Percentiles rank a stretch among this genome's conserved stretches.
These are phyloP conservation scores for Cladorrhinum sp. DNA, from an alignment of 2,329 filamentous ascomycete genomes.

Conservation along the genomic window DNA sequence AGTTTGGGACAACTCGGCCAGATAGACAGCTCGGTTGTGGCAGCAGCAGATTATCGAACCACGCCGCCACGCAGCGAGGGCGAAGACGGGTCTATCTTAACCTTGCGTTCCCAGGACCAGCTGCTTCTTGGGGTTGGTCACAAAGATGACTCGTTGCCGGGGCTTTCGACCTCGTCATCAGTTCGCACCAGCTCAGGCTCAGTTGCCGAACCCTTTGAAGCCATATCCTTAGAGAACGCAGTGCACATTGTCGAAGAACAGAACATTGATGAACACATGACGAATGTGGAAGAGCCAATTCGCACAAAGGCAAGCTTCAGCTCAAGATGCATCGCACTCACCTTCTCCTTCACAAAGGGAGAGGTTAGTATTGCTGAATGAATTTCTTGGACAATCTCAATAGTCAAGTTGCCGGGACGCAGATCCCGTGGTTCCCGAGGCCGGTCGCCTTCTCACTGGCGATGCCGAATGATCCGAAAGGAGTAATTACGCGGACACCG, in stretches of 20 bases:
- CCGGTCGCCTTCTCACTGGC: neutral
- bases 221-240: neutral
- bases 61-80: neutral
- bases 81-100: neutral
- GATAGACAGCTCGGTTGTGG: neutral
- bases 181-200: neutral
- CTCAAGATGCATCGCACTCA: neutral
- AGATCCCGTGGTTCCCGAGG: neutral
- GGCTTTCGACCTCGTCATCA: conserved; percentile 6
- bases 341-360: neutral
- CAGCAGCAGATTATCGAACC: neutral
- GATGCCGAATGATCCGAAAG: neutral
- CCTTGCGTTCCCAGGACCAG: neutral
- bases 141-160: neutral
- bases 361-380: neutral
- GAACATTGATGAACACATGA: neutral
- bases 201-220: neutral
- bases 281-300: conserved; percentile 11
- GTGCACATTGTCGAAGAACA: conserved; percentile 9
- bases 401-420: neutral
- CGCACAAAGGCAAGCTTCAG: conserved; percentile 13
- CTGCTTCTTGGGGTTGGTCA: conserved; percentile 3
- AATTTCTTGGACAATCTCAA: neutral
- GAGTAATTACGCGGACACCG: neutral
- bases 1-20: neutral